These are phyloP conservation scores for Cyclocybe aegerita DNA, from an alignment of 768 basidiomycete species.

Conservation along the genomic window DNA sequence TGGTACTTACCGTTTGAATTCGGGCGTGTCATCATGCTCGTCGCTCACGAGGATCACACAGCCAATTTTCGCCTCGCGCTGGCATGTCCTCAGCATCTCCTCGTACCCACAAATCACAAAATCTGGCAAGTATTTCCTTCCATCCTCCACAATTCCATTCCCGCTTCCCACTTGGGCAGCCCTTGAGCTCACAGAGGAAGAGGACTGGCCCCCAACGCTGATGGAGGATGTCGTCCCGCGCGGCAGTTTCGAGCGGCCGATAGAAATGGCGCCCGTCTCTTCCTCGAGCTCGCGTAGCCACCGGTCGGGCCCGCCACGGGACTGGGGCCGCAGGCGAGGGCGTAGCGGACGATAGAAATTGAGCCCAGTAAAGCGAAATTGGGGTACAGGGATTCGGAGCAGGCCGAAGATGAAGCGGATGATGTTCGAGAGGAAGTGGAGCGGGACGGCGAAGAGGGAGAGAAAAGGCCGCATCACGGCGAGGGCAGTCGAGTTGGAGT, in stretches of 20 bases:
- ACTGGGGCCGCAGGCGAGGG: conserved; percentile 19
- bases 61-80: conserved; percentile 70
- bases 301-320: conserved; percentile 56
- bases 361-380: conserved; percentile 48
- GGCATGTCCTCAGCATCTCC: conserved; percentile 65
- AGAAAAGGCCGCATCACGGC: conserved; percentile 37
- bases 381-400: conserved; percentile 67
- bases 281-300: conserved; percentile 85
- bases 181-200: conserved; percentile 31
- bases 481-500: conserved; percentile 17
- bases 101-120: conserved; percentile 85
- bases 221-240: conserved; percentile 32
- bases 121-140: conserved; percentile 65
- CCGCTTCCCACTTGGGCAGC: conserved; percentile 13
- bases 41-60: conserved; percentile 83
- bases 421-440: conserved; percentile 58
- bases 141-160: conserved; percentile 28
- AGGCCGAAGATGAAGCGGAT: conserved; percentile 65
- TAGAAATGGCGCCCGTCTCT: conserved; percentile 73
- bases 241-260: conserved; percentile 39
- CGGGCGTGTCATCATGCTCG: conserved; percentile 87
- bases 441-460: conserved; percentile 55
- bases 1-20: conserved; percentile 73
- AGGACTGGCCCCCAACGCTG: conserved; percentile 46
- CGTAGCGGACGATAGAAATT: conserved; percentile 43